These are phyloP conservation scores for Scenedesmus sp. DNA, from an alignment of 163 green algal species.

Conservation along the genomic window DNA sequence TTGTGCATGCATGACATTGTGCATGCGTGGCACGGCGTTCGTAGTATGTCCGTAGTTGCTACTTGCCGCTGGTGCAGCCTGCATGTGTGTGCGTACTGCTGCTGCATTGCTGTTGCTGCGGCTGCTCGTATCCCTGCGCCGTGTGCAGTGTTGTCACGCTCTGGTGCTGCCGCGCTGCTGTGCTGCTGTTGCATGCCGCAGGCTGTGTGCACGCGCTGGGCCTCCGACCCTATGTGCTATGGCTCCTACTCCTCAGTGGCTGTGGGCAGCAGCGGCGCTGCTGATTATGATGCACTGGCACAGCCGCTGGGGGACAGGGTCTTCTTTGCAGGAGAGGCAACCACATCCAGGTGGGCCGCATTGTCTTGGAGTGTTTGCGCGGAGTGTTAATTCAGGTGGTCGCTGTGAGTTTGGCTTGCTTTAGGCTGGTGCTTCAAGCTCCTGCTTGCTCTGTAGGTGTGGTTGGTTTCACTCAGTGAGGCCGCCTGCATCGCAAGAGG, in stretches of 20 bases:
- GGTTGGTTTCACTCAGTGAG: too few relatives aligned
- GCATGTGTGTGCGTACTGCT: too few relatives aligned
- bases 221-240: constrained; percentile 79
- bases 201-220: constrained; percentile 88
- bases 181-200: constrained; percentile 40
- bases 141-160: not conserved
- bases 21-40: too few relatives aligned
- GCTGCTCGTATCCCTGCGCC: not conserved
- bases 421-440: too few relatives aligned
- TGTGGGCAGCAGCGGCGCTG: constrained; percentile 79
- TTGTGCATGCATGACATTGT: too few relatives aligned
- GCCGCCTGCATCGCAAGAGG: not conserved
- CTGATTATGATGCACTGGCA: constrained; percentile 93
- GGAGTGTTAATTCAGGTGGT: not conserved
- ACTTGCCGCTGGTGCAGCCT: too few relatives aligned
- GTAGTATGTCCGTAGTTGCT: too few relatives aligned
- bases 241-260: constrained; percentile 92
- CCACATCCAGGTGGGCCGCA: constrained; percentile 57
- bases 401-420: too few relatives aligned
- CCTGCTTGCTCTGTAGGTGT: not conserved
- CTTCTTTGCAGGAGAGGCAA: constrained; percentile 93
- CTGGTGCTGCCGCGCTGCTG: too few relatives aligned
- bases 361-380: not conserved
- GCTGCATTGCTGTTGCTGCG: too few relatives aligned
- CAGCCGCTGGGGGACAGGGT: constrained; percentile 80